These are phyloP conservation scores for Quercus robur DNA, from an alignment of 306 rosid species.

Conservation along the genomic window DNA sequence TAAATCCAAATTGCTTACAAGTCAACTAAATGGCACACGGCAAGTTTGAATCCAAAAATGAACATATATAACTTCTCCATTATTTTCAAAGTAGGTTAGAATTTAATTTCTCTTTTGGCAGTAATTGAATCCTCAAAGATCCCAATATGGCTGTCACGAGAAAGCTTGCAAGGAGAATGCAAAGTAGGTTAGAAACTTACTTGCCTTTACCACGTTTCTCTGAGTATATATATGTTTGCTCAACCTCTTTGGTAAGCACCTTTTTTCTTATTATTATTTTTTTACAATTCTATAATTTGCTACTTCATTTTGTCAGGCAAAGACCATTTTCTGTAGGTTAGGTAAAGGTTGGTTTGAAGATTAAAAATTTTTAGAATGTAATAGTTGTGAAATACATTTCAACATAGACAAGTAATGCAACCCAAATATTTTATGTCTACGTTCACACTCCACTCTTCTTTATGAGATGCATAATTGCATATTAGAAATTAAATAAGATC, in stretches of 20 bases:
- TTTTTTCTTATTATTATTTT: not conserved
- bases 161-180: not conserved
- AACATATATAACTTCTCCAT: not conserved
- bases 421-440: too few species aligned
- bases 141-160: not conserved
- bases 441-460: too few species aligned
- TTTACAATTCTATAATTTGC: not conserved
- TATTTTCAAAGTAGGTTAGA: slow-evolving; percentile 8
- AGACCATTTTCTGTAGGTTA: not conserved
- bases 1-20: not conserved
- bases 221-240: slow-evolving; percentile 5
- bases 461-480: too few species aligned
- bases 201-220: not conserved
- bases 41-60: too few species aligned
- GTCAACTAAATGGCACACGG: not conserved
- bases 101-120: not conserved
- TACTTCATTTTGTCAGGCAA: not conserved
- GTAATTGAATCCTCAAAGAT: not conserved
- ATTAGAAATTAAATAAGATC: too few species aligned
- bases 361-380: not conserved
- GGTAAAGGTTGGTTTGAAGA: slow-evolving; percentile 23
- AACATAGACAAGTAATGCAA: too few species aligned
- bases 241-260: not conserved
- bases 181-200: slow-evolving; percentile 14
- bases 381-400: too few species aligned